phyloP scores from a whole-genome alignment of 495 filamentous ascomycete species.

The Penicillium egyptiacum region DNA sequence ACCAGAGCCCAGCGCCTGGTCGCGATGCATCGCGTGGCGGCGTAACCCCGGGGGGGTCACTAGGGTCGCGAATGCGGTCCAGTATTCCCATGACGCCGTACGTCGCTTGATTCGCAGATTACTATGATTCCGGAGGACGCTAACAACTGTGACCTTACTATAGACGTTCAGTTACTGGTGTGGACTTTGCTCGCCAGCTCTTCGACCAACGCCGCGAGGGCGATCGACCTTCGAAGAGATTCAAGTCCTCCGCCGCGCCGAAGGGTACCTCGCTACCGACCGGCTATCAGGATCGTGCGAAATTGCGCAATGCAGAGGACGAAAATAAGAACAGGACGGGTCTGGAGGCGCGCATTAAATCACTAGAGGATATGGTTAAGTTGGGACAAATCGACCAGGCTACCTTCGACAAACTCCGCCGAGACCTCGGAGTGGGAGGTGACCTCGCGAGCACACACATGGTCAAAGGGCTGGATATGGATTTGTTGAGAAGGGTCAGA shows the following conservation, averaged over 20 bases:
- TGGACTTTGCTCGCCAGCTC: constrained; percentile 83
- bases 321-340: constrained; percentile 40
- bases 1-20: constrained; percentile 13
- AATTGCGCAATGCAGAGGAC: constrained; percentile 38
- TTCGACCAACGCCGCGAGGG: constrained; percentile 66
- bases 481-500: constrained; percentile 69
- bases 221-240: constrained; percentile 59
- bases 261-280: constrained; percentile 77
- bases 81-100: constrained; percentile 89
- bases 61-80: constrained; percentile 62
- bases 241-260: constrained; percentile 74
- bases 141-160: constrained; percentile 17
- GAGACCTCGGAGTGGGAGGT: constrained; percentile 75
- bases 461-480: constrained; percentile 88
- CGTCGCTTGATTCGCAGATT: constrained; percentile 16
- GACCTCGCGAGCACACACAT: constrained; percentile 77
- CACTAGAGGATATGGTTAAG: constrained; percentile 80
- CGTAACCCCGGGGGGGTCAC: constrained; percentile 30
- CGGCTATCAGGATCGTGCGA: constrained; percentile 86
- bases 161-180: constrained; percentile 67
- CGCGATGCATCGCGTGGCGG: constrained; percentile 23
- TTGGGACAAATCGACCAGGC: constrained; percentile 74
- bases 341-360: constrained; percentile 66
- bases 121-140: not conserved
- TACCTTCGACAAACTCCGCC: constrained; percentile 69